Conservation (phyloP, 169 alveolate species). For the Plasmodium inui region DNA sequence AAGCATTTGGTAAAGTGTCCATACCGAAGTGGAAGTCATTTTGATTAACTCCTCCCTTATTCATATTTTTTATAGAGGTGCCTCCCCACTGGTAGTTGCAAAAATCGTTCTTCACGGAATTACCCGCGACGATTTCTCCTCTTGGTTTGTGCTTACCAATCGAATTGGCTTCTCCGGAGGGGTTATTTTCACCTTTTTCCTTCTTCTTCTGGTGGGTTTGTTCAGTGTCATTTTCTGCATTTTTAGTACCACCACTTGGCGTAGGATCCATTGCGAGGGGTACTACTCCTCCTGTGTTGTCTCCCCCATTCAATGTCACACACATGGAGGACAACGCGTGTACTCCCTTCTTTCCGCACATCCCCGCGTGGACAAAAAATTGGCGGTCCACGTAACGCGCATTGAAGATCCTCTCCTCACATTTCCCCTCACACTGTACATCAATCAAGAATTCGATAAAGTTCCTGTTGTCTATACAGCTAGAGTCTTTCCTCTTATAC, state of each 20-base stretch:
- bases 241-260: not conserved
- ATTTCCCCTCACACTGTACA: slow-evolving; percentile 72
- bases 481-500: slow-evolving; percentile 32
- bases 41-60: slow-evolving; percentile 19
- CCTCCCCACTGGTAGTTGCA: slow-evolving; percentile 23
- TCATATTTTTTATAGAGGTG: slow-evolving; percentile 17
- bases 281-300: not conserved
- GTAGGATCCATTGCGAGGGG: not conserved
- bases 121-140: not conserved
- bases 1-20: not conserved
- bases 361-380: not conserved
- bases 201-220: not conserved
- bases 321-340: not conserved
- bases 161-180: not conserved
- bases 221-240: not conserved
- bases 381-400: not conserved
- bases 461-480: slow-evolving; percentile 53
- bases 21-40: not conserved
- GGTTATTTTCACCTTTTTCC: not conserved
- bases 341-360: not conserved
- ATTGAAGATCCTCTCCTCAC: slow-evolving; percentile 48
- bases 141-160: not conserved
- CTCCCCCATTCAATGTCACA: not conserved
- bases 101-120: not conserved
- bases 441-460: slow-evolving; percentile 70